Base-by-base conservation (phyloP, 2,329 filamentous ascomycete genomes). In the Aspergillus hiratsukae region DNA sequence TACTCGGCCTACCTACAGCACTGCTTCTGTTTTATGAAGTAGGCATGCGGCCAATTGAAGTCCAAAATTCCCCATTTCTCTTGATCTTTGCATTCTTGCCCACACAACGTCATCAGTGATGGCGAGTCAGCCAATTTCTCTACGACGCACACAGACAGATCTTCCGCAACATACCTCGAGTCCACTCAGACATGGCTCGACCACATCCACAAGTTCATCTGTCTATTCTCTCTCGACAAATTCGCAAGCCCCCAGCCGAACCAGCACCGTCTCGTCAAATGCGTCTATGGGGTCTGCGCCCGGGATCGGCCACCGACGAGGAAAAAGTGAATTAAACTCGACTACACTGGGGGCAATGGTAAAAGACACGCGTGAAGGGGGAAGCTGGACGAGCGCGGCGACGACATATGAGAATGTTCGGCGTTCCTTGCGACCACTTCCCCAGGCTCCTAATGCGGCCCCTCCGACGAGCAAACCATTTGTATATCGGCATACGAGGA, bases 381-480 rank as follows among this genome's bases (percentile, higher is more conserved):
- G 58, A 49, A 61, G 29, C 43, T 62, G 58, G 58, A 51, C 69
- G 37, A 81, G 76, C 59, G 79, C 84, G n/a, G 84, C 85, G 35
- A 85, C 83, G 64, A 80, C 87, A 60, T 92, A 91, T 69, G 85
- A 83, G 63, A 87, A 82, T 63, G 83, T 88, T 58, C 87, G 91
- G 53, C 88, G 89, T 67, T 91, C 90, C 23, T 78, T 96, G 58
- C 85, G 90, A 50, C 89, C 89, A 25, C 80, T 91, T 6, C 84
- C 87, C 3, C 88, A 89, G 68, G 78, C 83, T 1, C 87, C 88
- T 3, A 82, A 79, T 54, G 61, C 76, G 14, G 72, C 76, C 48
- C 71, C 80, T 28, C 71, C 78, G 10, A 58, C 61, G 23, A 55
- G 60, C 19, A 73, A 71, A 61, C 64, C 68, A 58, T 61, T 56